These are phyloP conservation scores for Plectranthus barbatus DNA, from an alignment of 257 asterid species.

Conservation along the genomic window DNA sequence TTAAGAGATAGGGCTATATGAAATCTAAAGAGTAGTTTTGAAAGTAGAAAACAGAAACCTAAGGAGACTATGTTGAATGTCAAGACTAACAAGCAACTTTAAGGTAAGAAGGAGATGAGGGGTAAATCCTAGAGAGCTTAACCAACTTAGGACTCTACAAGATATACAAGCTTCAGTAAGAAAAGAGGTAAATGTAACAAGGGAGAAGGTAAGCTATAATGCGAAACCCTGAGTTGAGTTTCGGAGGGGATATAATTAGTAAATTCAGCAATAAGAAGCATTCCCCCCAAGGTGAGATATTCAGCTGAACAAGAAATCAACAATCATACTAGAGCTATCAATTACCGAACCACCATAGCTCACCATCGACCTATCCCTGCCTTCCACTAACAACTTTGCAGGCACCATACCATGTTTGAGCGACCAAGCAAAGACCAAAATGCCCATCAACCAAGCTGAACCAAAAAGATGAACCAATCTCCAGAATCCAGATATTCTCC, in stretches of 20 bases:
- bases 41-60: too few relatives aligned
- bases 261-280: not conserved
- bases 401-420: constrained; percentile 4
- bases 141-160: constrained; percentile 15
- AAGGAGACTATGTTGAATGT: not conserved
- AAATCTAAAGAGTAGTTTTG: too few relatives aligned
- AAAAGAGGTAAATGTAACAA: not conserved
- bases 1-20: not conserved
- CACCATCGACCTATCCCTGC: not conserved
- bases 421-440: not conserved
- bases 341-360: constrained; percentile 5
- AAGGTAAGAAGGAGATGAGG: not conserved
- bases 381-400: constrained; percentile 12
- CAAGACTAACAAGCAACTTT: too few relatives aligned
- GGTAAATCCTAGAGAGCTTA: not conserved
- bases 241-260: not conserved
- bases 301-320: not conserved
- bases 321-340: constrained; percentile 1
- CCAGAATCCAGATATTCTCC: constrained; percentile 1
- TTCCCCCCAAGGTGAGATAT: constrained; percentile 4
- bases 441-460: constrained; percentile 6
- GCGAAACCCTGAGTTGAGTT: constrained; percentile 12
- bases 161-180: constrained; percentile 24
- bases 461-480: constrained; percentile 15
- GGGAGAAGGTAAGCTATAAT: constrained; percentile 4